These are phyloP conservation scores for Termitomyces sp. DNA, from an alignment of 768 basidiomycete species.

Conservation along the genomic window DNA sequence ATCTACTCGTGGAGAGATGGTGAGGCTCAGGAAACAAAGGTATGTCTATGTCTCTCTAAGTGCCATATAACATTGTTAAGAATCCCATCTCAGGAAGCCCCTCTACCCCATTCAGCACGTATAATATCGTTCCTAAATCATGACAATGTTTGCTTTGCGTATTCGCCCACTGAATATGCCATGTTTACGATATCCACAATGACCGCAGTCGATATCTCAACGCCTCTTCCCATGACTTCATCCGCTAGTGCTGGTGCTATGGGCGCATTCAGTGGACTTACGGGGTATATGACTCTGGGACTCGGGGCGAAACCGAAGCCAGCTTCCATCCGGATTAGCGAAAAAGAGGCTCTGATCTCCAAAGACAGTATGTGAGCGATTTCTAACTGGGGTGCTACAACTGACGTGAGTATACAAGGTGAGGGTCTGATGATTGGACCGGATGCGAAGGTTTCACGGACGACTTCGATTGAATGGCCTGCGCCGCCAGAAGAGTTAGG, in stretches of 20 bases:
- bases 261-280: slow-evolving; percentile 75
- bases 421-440: slow-evolving; percentile 63
- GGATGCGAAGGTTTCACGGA: slow-evolving; percentile 52
- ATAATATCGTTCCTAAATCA: slow-evolving; percentile 69
- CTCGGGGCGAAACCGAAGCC: slow-evolving; percentile 75
- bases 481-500: slow-evolving; percentile 81
- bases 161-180: slow-evolving; percentile 75
- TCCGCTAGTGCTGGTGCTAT: slow-evolving; percentile 49
- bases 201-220: slow-evolving; percentile 51
- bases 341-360: slow-evolving; percentile 64
- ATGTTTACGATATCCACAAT: slow-evolving; percentile 64
- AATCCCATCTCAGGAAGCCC: slow-evolving; percentile 58
- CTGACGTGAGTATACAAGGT: slow-evolving; percentile 36
- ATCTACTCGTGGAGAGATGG: slow-evolving; percentile 88
- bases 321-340: slow-evolving; percentile 48
- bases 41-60: slow-evolving; percentile 26
- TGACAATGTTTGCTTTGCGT: slow-evolving; percentile 67
- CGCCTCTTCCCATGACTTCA: slow-evolving; percentile 41
- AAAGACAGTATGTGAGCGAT: slow-evolving; percentile 66
- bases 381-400: background rate
- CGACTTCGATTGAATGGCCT: slow-evolving; percentile 63
- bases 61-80: background rate
- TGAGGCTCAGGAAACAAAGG: slow-evolving; percentile 69
- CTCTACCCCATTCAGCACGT: slow-evolving; percentile 88
- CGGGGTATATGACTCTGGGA: slow-evolving; percentile 84